Percentiles rank a stretch among this genome's conserved stretches.
These are phyloP conservation scores for Penicillium chermesinum DNA, from an alignment of 495 filamentous ascomycete genomes.

Conservation along the genomic window DNA sequence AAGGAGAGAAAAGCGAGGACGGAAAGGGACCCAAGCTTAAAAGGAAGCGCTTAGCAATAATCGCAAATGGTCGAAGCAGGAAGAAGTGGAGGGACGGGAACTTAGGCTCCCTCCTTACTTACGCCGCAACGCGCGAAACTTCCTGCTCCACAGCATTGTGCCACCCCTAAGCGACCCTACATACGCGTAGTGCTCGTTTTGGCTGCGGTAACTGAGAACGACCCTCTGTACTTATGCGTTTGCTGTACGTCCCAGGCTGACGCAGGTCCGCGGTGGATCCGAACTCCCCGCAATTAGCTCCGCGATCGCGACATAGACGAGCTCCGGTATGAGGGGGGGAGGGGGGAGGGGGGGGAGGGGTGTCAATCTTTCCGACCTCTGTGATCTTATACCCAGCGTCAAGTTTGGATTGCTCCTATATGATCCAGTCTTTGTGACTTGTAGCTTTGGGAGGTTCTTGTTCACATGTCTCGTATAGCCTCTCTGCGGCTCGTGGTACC, in stretches of 20 bases:
- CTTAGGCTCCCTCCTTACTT: neutral
- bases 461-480: too few species aligned
- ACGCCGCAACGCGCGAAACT: neutral
- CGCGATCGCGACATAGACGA: neutral
- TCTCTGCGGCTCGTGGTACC: too few species aligned
- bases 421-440: too few species aligned
- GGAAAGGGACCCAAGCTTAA: neutral
- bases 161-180: neutral
- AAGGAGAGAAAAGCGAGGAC: neutral
- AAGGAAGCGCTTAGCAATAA: neutral
- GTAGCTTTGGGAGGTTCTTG: too few species aligned
- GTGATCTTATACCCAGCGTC: too few species aligned
- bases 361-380: too few species aligned
- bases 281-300: constrained; percentile 10
- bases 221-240: too few species aligned
- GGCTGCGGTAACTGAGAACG: too few species aligned
- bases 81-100: neutral
- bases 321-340: too few species aligned
- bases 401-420: too few species aligned
- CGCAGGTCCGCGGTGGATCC: neutral
- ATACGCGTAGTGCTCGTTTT: too few species aligned
- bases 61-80: neutral
- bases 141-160: neutral
- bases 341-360: too few species aligned
- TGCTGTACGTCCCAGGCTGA: constrained; percentile 1